Conservation (phyloP, 176 grass and related monocot species). For the Aegilops umbellulata region DNA sequence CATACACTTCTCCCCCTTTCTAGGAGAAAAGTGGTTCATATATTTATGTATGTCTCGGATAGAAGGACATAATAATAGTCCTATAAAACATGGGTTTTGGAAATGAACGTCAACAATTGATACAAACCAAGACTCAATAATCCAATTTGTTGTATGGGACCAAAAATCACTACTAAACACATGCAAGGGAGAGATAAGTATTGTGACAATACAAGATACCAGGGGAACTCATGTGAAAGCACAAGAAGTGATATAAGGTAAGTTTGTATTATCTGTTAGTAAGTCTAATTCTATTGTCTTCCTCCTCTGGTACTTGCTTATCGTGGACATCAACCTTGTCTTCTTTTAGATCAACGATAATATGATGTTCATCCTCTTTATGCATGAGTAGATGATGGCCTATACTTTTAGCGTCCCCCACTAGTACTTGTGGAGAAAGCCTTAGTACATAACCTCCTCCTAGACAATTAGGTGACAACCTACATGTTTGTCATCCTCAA, state of each 20-base stretch:
- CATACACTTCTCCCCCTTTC: too few relatives aligned
- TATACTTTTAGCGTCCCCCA: background rate
- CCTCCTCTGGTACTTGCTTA: background rate
- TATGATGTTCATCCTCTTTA: background rate
- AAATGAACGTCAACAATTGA: too few relatives aligned
- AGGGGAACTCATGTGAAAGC: background rate
- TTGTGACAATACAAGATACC: background rate
- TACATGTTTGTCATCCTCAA: too few relatives aligned
- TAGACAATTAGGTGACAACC: too few relatives aligned
- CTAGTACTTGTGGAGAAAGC: background rate
- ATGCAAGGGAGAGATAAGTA: too few relatives aligned
- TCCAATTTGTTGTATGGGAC: too few relatives aligned
- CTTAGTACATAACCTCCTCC: background rate
- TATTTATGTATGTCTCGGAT: too few relatives aligned
- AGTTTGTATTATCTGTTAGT: background rate
- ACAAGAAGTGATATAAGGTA: slow-evolving; percentile 2
- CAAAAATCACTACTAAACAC: too few relatives aligned
- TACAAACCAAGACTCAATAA: too few relatives aligned
- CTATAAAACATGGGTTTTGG: too few relatives aligned
- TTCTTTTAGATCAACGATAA: background rate
- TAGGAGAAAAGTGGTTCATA: too few relatives aligned
- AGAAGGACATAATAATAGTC: too few relatives aligned
- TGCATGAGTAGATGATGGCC: background rate
- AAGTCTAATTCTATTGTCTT: background rate
- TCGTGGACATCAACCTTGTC: background rate